Conservation (phyloP, 306 rosid species). For the Rosa rugosa region DNA sequence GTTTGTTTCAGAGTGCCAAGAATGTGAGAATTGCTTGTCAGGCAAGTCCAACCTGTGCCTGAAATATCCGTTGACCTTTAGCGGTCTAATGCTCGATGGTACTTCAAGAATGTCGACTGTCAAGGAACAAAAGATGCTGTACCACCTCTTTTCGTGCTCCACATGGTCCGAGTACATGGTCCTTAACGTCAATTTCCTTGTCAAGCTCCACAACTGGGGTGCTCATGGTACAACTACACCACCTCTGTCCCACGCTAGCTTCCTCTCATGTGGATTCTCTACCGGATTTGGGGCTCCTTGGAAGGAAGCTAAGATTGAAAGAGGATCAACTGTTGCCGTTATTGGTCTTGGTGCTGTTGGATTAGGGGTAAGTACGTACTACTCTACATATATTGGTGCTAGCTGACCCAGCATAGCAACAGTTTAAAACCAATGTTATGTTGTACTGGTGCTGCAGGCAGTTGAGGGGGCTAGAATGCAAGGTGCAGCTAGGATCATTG, state of each 20-base stretch:
- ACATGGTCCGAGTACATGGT: constrained; percentile 45
- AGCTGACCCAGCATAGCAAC: neutral
- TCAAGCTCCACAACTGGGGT: constrained; percentile 18
- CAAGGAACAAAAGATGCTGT: constrained; percentile 17
- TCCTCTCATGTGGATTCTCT: constrained; percentile 46
- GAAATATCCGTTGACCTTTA: constrained; percentile 11
- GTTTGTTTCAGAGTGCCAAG: constrained; percentile 27
- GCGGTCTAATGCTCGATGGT: constrained; percentile 25
- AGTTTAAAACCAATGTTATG: neutral
- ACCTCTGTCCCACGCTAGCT: constrained; percentile 28
- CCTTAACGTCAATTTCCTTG: constrained; percentile 19
- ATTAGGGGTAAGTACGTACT: constrained; percentile 30
- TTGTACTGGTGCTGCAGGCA: constrained; percentile 3
- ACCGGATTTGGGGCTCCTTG: constrained; percentile 43
- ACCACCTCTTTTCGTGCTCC: constrained; percentile 30
- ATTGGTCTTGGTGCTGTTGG: constrained; percentile 48
- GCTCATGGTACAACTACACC: neutral
- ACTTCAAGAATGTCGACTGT: constrained; percentile 29
- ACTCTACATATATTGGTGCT: neutral
- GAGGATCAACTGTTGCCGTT: constrained; percentile 34
- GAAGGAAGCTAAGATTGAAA: constrained; percentile 29
- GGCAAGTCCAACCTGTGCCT: constrained; percentile 32
- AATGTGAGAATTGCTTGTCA: constrained; percentile 35
- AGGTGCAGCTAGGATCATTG: constrained; percentile 49
- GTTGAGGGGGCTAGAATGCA: constrained; percentile 37